Conservation (phyloP, 2,329 filamentous ascomycete species). For the Coniochaeta pulveracea region DNA sequence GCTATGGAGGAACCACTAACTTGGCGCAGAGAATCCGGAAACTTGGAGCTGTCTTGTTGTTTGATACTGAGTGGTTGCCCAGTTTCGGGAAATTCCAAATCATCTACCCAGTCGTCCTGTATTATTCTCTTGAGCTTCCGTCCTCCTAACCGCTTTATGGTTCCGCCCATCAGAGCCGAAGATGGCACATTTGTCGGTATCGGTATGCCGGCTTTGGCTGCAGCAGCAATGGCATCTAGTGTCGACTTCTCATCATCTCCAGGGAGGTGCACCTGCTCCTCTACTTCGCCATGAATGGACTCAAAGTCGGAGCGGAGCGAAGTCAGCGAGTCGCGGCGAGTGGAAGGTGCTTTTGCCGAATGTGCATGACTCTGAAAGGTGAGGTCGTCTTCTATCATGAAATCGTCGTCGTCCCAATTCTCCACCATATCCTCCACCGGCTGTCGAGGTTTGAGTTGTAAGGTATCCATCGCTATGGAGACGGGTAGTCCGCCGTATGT, state of each 20-base stretch:
- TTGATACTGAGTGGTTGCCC: conserved; percentile 55
- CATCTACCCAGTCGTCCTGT: conserved; percentile 73
- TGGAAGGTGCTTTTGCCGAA: conserved; percentile 29
- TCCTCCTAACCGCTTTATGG: conserved; percentile 79
- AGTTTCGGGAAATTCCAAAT: conserved; percentile 55
- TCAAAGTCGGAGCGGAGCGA: conserved; percentile 78
- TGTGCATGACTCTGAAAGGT: conserved; percentile 42
- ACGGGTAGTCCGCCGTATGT: too few relatives aligned
- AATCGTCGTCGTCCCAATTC: conserved; percentile 71
- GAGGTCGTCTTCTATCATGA: conserved; percentile 57
- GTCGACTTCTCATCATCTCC: conserved; percentile 79
- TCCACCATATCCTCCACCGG: conserved; percentile 54
- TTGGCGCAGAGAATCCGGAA: conserved; percentile 58
- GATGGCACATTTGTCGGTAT: conserved; percentile 77
- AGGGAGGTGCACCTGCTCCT: conserved; percentile 76
- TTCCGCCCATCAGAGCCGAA: conserved; percentile 82
- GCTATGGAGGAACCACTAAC: conserved; percentile 49
- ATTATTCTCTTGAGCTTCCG: conserved; percentile 61
- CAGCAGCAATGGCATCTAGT: conserved; percentile 74
- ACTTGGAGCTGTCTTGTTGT: conserved; percentile 44
- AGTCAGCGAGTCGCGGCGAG: conserved; percentile 66
- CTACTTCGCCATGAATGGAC: conserved; percentile 66
- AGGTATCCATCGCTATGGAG: conserved; percentile 37
- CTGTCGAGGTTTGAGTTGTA: conserved; percentile 39
- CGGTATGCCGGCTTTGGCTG: conserved; percentile 82